Evolutionary conservation across 305 asterid species (phyloP), one percentile per base, ranked within the genome.

Genomic region (Withania somnifera): DNA sequence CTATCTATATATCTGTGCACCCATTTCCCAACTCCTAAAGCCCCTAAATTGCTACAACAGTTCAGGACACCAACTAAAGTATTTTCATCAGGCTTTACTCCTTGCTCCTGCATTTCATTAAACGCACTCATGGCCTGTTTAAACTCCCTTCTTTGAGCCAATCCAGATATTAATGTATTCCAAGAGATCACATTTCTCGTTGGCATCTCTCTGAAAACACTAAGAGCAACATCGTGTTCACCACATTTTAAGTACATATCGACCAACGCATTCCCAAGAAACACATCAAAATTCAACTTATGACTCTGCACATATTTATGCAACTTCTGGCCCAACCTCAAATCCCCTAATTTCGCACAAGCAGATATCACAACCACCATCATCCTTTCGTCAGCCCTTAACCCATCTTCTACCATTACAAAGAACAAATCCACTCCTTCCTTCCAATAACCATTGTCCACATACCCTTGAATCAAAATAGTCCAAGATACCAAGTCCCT

Each of bases 211-310:
- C 75, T 47, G 32, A 89, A 89, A 82, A 89, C 82, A 64, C 34
- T 34, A 51, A 54, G 7, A 63, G 90, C 88, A 63, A 82, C 67
- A 36, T 79, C 75, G 0, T 42, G 22, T 57, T 84, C 87, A 7
- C 90, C 90, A 80, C 91, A 89, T 84, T 89, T 89, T 50, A 87
- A 67, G 85, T 87, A 89, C 88, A 89, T 84, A 84, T 89, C 90
- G 3, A 86, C 77, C 86, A 87, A 77, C 45, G 90, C 90, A 73
- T 89, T 89, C 53, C 88, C 85, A 60, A 87, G 75, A 68, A 87
- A 87, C n/a, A 87, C 89, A 89, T 89, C 91, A 81, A 84, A 73
- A 13, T 81, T 57, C 42, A 85, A 82, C 64, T 56, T 32, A 11
- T 40, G 81, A 77, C 34, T 36, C 57, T 66, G 4, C 36, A 87